Conservation (phyloP, 257 asterid species). For the Penstemon eatonii region DNA sequence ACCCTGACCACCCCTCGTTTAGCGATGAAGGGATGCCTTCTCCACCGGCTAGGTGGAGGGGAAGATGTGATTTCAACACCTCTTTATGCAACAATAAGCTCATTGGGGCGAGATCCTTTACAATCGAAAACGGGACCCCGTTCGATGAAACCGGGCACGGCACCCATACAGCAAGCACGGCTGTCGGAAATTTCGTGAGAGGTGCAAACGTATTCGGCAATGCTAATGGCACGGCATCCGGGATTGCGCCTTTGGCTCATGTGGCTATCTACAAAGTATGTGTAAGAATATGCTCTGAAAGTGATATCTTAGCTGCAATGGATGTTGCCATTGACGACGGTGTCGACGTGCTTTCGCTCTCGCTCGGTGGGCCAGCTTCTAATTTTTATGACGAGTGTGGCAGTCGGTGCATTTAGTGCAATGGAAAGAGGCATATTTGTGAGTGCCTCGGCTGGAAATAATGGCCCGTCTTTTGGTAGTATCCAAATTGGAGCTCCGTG, state of each 20-base stretch:
- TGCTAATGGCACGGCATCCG: slow-evolving; percentile 54
- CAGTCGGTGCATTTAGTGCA: slow-evolving; percentile 45
- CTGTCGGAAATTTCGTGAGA: slow-evolving; percentile 48
- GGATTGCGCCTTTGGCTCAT: slow-evolving; percentile 62
- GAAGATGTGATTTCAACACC: not conserved
- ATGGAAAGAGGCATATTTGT: slow-evolving; percentile 48
- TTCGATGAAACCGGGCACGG: slow-evolving; percentile 49
- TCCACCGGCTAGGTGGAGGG: not conserved
- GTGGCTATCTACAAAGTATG: slow-evolving; percentile 53
- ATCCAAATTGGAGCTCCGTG: not conserved
- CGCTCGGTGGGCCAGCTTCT: not conserved
- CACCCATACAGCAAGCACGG: slow-evolving; percentile 51
- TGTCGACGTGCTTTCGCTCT: slow-evolving; percentile 41
- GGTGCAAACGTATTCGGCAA: slow-evolving; percentile 50
- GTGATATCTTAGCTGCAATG: slow-evolving; percentile 43
- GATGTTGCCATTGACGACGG: slow-evolving; percentile 54
- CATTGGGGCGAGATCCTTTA: slow-evolving; percentile 45
- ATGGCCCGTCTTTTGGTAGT: slow-evolving; percentile 19
- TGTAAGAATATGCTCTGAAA: slow-evolving; percentile 25
- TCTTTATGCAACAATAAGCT: slow-evolving; percentile 38
- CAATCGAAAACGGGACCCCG: slow-evolving; percentile 5
- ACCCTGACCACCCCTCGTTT: not conserved
- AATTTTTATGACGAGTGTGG: slow-evolving; percentile 28
- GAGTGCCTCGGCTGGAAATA: slow-evolving; percentile 43
- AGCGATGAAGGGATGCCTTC: not conserved